Percentiles rank a stretch among this genome's conserved stretches.
Conservation (phyloP, 805 yeast species). For the Ogataea haglerorum region DNA sequence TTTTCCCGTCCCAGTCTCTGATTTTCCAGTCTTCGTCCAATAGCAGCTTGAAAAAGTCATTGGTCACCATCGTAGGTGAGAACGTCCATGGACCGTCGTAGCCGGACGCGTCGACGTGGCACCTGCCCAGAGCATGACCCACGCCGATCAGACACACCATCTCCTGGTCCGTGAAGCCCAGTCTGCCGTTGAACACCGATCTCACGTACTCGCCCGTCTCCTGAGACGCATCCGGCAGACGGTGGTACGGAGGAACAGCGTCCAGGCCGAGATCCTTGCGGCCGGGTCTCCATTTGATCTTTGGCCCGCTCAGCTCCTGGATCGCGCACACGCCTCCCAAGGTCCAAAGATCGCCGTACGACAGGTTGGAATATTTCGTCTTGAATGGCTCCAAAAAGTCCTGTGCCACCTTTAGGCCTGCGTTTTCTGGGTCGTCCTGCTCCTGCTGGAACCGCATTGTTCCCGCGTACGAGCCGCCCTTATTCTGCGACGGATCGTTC, state of each 20-base stretch:
- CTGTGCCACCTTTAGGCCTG: slow-evolving; percentile 53
- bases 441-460: slow-evolving; percentile 53
- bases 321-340: slow-evolving; percentile 64
- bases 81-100: slow-evolving; percentile 92
- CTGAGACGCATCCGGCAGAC: slow-evolving; percentile 48
- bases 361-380: slow-evolving; percentile 54
- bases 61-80: slow-evolving; percentile 68
- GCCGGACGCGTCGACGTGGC: slow-evolving; percentile 58
- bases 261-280: slow-evolving; percentile 36
- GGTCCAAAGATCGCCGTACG: slow-evolving; percentile 70
- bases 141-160: slow-evolving; percentile 44
- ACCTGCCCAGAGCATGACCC: slow-evolving; percentile 47
- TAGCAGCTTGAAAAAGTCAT: slow-evolving; percentile 64
- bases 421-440: slow-evolving; percentile 46
- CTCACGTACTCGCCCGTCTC: slow-evolving; percentile 44
- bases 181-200: slow-evolving; percentile 38
- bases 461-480: slow-evolving; percentile 49
- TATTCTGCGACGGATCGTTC: slow-evolving; percentile 37
- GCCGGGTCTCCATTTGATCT: slow-evolving; percentile 55
- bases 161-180: slow-evolving; percentile 48
- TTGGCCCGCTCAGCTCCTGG: slow-evolving; percentile 65
- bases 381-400: slow-evolving; percentile 53
- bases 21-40: slow-evolving; percentile 55
- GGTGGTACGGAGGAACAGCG: slow-evolving; percentile 44
- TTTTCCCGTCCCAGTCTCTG: slow-evolving; percentile 58